phyloP scores from a whole-genome alignment of 106 monocot genomes.

The Agapanthus africanus region DNA sequence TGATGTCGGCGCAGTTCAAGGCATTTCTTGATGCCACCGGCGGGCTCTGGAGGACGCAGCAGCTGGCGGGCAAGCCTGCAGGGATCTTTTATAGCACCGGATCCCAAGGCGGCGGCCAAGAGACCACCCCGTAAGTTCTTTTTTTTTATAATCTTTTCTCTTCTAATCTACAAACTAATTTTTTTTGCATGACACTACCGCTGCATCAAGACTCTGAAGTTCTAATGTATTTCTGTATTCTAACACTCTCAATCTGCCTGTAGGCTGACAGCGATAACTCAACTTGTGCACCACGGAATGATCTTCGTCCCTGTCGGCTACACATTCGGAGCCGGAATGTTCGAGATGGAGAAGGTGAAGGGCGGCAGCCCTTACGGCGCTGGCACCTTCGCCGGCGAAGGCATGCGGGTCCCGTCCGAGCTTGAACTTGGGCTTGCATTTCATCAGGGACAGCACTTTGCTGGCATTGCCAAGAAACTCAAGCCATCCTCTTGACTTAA shows the following conservation, averaged over 20 bases:
- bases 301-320: conserved; percentile 84
- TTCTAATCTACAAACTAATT: neutral
- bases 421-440: conserved; percentile 55
- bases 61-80: conserved; percentile 87
- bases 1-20: conserved; percentile 89
- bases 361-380: conserved; percentile 85
- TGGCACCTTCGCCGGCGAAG: conserved; percentile 77
- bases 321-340: too few relatives aligned
- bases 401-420: conserved; percentile 48
- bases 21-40: too few relatives aligned
- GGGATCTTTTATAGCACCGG: too few relatives aligned
- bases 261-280: conserved; percentile 77
- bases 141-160: neutral
- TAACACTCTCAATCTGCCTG: neutral
- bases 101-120: too few relatives aligned
- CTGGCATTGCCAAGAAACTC: conserved; percentile 64
- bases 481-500: conserved; percentile 34
- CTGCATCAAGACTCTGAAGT: too few relatives aligned
- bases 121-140: conserved; percentile 70
- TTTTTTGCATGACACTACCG: too few relatives aligned
- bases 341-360: too few relatives aligned
- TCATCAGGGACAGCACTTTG: conserved; percentile 79
- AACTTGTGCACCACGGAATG: conserved; percentile 79
- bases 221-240: too few relatives aligned
- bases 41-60: conserved; percentile 69